Evolutionary conservation across 176 grass and related monocot genomes (phyloP), one percentile per base, ranked within the genome.

Genomic region (Carex myosuroides): DNA sequence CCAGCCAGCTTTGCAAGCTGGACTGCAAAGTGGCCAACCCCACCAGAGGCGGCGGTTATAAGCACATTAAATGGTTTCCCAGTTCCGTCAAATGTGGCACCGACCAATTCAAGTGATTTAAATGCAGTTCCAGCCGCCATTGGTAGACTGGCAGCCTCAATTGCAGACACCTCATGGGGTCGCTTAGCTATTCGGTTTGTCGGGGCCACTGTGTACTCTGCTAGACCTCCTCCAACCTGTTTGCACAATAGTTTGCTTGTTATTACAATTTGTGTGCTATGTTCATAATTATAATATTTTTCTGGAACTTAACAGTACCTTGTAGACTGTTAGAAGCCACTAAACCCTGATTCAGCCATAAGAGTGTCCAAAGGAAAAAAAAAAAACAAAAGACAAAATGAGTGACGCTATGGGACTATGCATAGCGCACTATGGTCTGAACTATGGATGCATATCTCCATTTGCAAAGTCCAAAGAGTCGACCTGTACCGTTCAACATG

Each of bases 211-310:
- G 84, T 84, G 5, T 90, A 97, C 37, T 91, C 89, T 0, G 94
- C 91, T 0, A 93, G 79, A 12, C 91, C 94, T 64, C 89, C 86
- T 76, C 87, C 91, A 17, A 30, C 62, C 94, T 97, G 86, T 79
- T 75, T 56, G 2, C 70, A 75, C 11, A 46, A 75, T 11, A 52
- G 39, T 75, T 75, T 75, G 13, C 29, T 35, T 35, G 64, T 67
- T 67, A 7, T 66, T 32, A 6, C 35, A 0, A 8, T 33, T 67
- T 67, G 64, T 67, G 35, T 67, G 11, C 61, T 29, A 64, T 29
- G 22, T 64, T 29, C 21, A 64, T 64, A 64, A 64, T 26, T 60
- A 60, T 20, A 50, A 50, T 50, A 50, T 3, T 12, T 50, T 12
- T 50, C 10, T 50, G 46, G 46, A 50, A 50, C 46, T 12, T 50